Conservation (phyloP, 345 rosid genomes). For the Eucalyptus polyanthemos region DNA sequence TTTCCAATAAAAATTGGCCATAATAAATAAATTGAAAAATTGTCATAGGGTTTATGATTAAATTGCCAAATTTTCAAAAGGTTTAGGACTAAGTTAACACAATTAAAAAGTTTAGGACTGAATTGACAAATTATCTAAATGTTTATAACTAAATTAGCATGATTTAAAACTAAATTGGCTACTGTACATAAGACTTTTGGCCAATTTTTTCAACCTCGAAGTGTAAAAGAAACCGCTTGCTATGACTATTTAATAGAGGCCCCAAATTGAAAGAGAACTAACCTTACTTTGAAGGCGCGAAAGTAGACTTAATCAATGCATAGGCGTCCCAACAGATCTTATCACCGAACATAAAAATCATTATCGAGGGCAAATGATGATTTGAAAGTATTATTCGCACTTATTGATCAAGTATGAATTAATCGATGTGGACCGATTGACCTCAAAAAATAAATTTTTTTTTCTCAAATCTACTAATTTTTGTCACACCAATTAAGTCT, state of each 20-base stretch:
- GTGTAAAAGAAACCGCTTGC: neutral
- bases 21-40: too few relatives aligned
- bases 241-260: neutral
- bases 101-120: neutral
- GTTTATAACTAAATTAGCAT: too few relatives aligned
- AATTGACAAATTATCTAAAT: neutral
- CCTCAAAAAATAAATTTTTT: neutral
- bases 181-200: neutral
- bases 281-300: neutral
- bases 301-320: neutral
- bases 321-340: neutral
- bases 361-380: neutral
- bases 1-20: too few relatives aligned
- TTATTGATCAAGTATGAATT: neutral
- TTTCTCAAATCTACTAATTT: neutral
- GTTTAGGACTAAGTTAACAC: neutral
- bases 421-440: neutral
- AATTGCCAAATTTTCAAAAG: neutral
- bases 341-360: neutral
- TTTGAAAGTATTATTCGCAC: neutral
- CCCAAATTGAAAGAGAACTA: neutral
- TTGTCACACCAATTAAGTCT: neutral
- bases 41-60: neutral
- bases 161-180: neutral
- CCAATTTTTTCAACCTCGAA: neutral